Evolutionary conservation across 2,329 filamentous ascomycete species (phyloP).

Genomic region (Scedosporium dehoogii): DNA sequence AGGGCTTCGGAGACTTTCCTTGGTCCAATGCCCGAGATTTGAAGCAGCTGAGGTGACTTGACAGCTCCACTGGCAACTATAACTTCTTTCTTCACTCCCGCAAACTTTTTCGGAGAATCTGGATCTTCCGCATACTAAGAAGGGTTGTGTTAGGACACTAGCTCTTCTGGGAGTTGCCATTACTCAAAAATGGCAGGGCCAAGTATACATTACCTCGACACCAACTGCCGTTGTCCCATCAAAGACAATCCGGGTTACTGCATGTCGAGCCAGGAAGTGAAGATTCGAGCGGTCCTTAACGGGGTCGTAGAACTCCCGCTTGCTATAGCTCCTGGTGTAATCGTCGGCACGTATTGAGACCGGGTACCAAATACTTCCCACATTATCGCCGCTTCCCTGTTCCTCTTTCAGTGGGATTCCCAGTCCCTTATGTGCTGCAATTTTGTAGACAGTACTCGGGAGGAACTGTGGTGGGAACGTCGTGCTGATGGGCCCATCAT

Average conservation of each 20-base stretch:
- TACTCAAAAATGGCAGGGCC: neutral
- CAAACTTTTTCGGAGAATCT: conserved; percentile 8
- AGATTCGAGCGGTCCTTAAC: conserved; percentile 13
- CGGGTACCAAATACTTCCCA: conserved; percentile 31
- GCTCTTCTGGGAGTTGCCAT: too few species aligned
- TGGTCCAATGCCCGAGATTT: conserved; percentile 39
- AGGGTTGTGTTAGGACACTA: too few species aligned
- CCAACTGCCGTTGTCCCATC: conserved; percentile 16
- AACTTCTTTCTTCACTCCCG: conserved; percentile 26
- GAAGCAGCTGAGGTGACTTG: conserved; percentile 40
- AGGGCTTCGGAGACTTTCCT: conserved; percentile 27
- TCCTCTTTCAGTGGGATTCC: conserved; percentile 24
- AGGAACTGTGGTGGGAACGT: conserved; percentile 28
- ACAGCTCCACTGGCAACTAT: conserved; percentile 40
- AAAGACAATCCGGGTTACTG: conserved; percentile 14
- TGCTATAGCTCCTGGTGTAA: conserved; percentile 17
- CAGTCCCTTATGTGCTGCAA: conserved; percentile 25
- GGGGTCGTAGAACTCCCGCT: conserved; percentile 19
- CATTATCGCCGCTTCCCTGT: conserved; percentile 26
- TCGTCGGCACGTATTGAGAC: conserved; percentile 19
- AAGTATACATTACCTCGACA: conserved; percentile 8
- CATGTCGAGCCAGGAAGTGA: conserved; percentile 14
- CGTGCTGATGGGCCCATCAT: conserved; percentile 23
- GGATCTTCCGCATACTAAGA: neutral
- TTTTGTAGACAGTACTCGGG: conserved; percentile 19